Base-by-base conservation (phyloP, 495 filamentous ascomycete genomes). In the Amorphotheca resinae region DNA sequence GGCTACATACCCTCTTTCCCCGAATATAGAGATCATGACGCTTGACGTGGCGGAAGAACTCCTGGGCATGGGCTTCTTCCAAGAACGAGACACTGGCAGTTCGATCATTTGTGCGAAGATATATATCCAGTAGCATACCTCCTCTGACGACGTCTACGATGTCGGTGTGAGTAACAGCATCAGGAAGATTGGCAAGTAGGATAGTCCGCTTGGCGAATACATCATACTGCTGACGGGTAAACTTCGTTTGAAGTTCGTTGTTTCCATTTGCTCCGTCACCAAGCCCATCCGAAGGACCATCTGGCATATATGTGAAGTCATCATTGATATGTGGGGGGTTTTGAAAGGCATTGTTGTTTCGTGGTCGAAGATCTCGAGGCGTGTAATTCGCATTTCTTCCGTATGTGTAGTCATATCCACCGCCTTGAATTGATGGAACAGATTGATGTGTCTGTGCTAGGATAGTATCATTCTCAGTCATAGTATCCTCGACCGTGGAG, bases 31-130 rank as follows among this genome's bases (percentile, higher is more conserved):
- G 53, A 36, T 80, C 82, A 50, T 80, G 65, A 23, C 66, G 70
- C 54, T 76, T 80, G 1, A 72, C 70, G 54, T 83, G 68, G 3
- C 75, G 67, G 20, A 76, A 63, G 54, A 87, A 93, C 2, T 69
- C 65, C 31, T 66, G 65, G 6, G 81, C 81, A 35, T 72, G 70
- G 12, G 66, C 64, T 20, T 77, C 73, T 25, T 79, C 65, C 15
- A 84, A 61, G 54, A 91, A 89, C 0, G 84, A 82, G 3, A 93
- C 68, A 21, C 65, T 76, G 8, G 78, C 84, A 34, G 61, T 62
- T 15, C 69, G 73, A 33, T 85, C 79, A 30, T 72, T 56, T n/a
- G 61, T 56, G 25, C 79, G 69, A 32, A 87, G 52, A 50, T 74
- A 82, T 28, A 87, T 64, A 52, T 87, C 79, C 6, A 87, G 55